Conservation (phyloP, 805 yeast genomes). For the Brettanomyces naardenensis region DNA sequence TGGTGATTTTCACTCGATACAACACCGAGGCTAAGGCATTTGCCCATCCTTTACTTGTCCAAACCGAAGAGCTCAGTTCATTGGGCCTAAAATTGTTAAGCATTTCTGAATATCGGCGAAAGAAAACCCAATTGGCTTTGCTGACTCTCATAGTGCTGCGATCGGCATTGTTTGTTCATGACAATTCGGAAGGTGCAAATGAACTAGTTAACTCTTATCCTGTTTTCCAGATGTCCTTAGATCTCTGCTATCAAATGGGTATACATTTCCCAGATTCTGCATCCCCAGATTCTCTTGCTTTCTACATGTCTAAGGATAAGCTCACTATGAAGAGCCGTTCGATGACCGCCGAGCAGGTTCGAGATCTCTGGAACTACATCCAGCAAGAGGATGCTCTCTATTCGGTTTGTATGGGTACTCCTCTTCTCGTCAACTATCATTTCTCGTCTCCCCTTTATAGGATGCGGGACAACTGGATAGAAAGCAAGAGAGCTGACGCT, state of each 20-base stretch:
- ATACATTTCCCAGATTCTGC: no score
- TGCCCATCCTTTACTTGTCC: neutral
- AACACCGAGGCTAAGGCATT: slow-evolving; percentile 1
- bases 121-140: slow-evolving; percentile 4
- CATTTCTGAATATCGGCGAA: slow-evolving; percentile 8
- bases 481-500: neutral
- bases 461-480: neutral
- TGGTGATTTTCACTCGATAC: slow-evolving; percentile 5
- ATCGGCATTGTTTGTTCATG: slow-evolving; percentile 2
- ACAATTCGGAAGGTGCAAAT: slow-evolving; percentile 1
- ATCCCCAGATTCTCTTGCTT: neutral
- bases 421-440: slow-evolving; percentile 10
- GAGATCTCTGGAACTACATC: slow-evolving; percentile 13
- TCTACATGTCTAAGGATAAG: neutral
- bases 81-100: slow-evolving; percentile 7
- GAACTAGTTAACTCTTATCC: slow-evolving; percentile 6
- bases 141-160: slow-evolving; percentile 5
- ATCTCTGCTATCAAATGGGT: slow-evolving; percentile 4
- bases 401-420: slow-evolving; percentile 3
- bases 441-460: slow-evolving; percentile 6
- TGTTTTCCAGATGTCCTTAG: slow-evolving; percentile 5
- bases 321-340: neutral
- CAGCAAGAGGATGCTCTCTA: slow-evolving; percentile 9
- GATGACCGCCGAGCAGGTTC: neutral
- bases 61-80: slow-evolving; percentile 5